Conservation (phyloP, 108 stramenopile genomes). For the Cyclotella baltica region DNA sequence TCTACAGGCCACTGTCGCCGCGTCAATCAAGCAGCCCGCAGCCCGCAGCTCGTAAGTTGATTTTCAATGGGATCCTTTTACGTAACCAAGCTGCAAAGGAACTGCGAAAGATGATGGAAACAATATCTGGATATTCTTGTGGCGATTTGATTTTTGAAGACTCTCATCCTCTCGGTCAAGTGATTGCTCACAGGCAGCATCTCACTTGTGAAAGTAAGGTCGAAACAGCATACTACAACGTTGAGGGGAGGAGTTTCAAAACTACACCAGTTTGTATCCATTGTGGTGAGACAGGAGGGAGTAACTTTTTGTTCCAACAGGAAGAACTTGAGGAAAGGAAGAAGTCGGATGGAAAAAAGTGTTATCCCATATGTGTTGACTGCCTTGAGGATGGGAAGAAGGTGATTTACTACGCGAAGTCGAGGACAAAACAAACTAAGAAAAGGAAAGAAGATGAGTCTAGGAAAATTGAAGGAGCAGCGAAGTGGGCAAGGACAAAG, state of each 20-base stretch:
- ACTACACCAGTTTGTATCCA: constrained; percentile 1
- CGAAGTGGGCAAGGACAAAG: too few relatives aligned
- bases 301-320: constrained; percentile 5
- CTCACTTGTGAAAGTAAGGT: constrained; percentile 7
- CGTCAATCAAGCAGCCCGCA: too few relatives aligned
- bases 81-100: too few relatives aligned
- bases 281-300: constrained; percentile 7
- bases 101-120: too few relatives aligned
- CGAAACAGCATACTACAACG: constrained; percentile 10
- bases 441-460: background rate
- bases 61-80: too few relatives aligned
- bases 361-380: background rate
- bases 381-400: constrained; percentile 1
- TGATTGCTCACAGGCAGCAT: background rate
- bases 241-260: constrained; percentile 1
- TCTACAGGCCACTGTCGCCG: too few relatives aligned
- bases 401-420: background rate
- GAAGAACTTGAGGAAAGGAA: constrained; percentile 1
- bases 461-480: background rate
- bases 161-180: too few relatives aligned
- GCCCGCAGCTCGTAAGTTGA: too few relatives aligned
- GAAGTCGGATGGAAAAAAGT: constrained; percentile 4
- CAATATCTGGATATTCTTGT: too few relatives aligned
- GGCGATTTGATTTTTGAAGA: too few relatives aligned
- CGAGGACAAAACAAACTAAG: background rate